Percentiles rank a stretch among this genome's conserved stretches.
Evolutionary conservation across 164 flowering plant species (phyloP).

Genomic region (Amborella trichopoda): DNA sequence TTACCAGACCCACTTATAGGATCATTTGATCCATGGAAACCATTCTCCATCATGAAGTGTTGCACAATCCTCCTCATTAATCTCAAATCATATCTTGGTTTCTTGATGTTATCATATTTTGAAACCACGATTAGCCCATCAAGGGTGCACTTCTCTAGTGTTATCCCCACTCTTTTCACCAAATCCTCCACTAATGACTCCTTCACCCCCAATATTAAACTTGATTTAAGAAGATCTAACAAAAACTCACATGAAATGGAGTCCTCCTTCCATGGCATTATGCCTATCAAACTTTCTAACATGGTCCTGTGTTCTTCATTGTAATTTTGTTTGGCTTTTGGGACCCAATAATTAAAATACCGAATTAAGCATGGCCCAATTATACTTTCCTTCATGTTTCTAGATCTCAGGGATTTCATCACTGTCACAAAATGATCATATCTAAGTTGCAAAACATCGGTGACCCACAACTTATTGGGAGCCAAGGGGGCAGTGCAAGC

Average conservation of each 20-base stretch:
- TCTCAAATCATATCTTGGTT: slow-evolving; percentile 15
- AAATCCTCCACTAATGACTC: slow-evolving; percentile 9
- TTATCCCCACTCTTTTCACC: slow-evolving; percentile 21
- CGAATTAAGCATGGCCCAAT: slow-evolving; percentile 26
- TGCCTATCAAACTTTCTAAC: slow-evolving; percentile 24
- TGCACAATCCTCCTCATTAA: slow-evolving; percentile 21
- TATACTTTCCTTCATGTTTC: slow-evolving; percentile 19
- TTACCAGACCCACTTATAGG: no score
- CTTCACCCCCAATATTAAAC: slow-evolving; percentile 15
- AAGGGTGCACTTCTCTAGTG: slow-evolving; percentile 19
- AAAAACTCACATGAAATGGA: slow-evolving; percentile 33
- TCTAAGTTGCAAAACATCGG: slow-evolving; percentile 30
- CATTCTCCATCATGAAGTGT: slow-evolving; percentile 11
- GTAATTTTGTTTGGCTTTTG: no score
- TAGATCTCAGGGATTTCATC: slow-evolving; percentile 18
- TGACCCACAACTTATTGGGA: slow-evolving; percentile 52
- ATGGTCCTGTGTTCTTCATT: slow-evolving; percentile 12
- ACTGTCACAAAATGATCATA: slow-evolving; percentile 34
- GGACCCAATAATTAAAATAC: no score
- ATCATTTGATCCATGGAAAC: slow-evolving; percentile 6
- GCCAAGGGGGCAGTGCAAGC: slow-evolving; percentile 12
- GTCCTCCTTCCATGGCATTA: slow-evolving; percentile 26
- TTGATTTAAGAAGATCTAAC: slow-evolving; percentile 31
- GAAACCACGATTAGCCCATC: slow-evolving; percentile 6
- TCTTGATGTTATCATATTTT: background rate